A percentile compares a stretch with the other conserved stretches of the same genome.
Evolutionary conservation across 192 early-diverging fungal genomes (phyloP).

Genomic region (Coemansia sp.): DNA sequence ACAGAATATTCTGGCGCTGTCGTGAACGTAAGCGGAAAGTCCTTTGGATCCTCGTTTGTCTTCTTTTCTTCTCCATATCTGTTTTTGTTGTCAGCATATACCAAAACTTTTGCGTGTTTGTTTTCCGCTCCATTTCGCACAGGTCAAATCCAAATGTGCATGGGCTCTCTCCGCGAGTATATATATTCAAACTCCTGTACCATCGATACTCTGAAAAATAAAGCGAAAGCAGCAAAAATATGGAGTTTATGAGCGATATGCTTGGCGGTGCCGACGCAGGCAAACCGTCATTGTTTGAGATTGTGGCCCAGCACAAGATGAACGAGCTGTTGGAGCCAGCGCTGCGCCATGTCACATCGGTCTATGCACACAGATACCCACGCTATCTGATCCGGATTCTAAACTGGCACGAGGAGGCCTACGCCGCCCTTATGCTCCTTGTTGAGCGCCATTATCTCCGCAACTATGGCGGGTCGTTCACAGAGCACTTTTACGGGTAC

Average conservation of each 20-base stretch:
- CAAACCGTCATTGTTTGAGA: conserved; percentile 89
- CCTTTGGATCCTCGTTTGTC: no score
- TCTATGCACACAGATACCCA: conserved; percentile 88
- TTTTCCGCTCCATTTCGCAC: no score
- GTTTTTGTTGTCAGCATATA: no score
- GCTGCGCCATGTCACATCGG: conserved; percentile 76
- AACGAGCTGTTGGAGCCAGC: conserved; percentile 83
- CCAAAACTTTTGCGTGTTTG: no score
- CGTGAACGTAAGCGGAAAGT: no score
- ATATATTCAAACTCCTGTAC: background rate
- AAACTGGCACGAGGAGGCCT: conserved; percentile 82
- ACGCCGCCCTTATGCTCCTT: conserved; percentile 73
- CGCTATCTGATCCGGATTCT: conserved; percentile 73
- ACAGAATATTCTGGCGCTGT: no score
- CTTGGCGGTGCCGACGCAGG: conserved; percentile 70
- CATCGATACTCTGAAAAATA: background rate
- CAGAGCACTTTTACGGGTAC: conserved; percentile 92
- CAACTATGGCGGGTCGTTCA: conserved; percentile 76
- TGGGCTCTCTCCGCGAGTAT: background rate
- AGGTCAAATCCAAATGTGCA: no score
- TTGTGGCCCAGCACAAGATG: conserved; percentile 82
- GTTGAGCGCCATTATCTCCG: conserved; percentile 85
- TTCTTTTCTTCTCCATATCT: no score
- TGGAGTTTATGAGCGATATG: conserved; percentile 86
- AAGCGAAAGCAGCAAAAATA: conserved; percentile 19